Evolutionary conservation across 2,329 filamentous ascomycete genomes (phyloP).

Genomic region (Scolecobasidium constrictum): DNA sequence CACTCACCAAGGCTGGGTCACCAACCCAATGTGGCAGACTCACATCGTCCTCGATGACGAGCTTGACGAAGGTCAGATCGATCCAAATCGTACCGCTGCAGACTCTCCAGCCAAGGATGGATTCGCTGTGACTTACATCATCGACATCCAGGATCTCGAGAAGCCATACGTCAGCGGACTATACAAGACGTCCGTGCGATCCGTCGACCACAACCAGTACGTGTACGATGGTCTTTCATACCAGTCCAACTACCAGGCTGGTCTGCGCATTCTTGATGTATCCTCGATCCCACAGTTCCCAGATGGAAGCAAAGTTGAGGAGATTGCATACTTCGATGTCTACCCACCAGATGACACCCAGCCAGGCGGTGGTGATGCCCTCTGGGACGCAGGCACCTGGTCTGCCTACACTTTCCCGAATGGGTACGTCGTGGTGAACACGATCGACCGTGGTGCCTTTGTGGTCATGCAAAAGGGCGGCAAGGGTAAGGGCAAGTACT

Average conservation of each 20-base stretch:
- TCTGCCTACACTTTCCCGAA: constrained; percentile 21
- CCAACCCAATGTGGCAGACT: constrained; percentile 31
- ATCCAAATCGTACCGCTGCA: too few relatives aligned
- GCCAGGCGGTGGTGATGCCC: constrained; percentile 18
- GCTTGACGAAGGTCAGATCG: constrained; percentile 33
- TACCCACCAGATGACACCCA: constrained; percentile 27
- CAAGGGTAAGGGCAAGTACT: too few relatives aligned
- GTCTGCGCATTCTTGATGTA: constrained; percentile 27
- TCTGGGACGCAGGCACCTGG: constrained; percentile 31
- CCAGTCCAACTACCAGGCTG: constrained; percentile 40
- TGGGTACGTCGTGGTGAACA: constrained; percentile 27
- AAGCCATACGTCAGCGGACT: constrained; percentile 31
- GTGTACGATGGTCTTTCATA: constrained; percentile 34
- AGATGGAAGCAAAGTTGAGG: constrained; percentile 18
- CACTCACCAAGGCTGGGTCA: constrained; percentile 47
- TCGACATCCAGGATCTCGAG: constrained; percentile 32
- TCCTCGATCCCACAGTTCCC: constrained; percentile 19
- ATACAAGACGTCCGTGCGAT: constrained; percentile 31
- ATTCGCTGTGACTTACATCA: constrained; percentile 39
- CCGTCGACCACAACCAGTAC: constrained; percentile 41
- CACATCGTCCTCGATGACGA: constrained; percentile 42
- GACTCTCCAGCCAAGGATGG: constrained; percentile 29
- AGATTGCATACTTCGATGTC: constrained; percentile 22
- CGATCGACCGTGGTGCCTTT: constrained; percentile 28
- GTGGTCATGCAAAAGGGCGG: too few relatives aligned